These are phyloP conservation scores for Amyloporia xantha DNA, from an alignment of 768 basidiomycete species.

Conservation along the genomic window DNA sequence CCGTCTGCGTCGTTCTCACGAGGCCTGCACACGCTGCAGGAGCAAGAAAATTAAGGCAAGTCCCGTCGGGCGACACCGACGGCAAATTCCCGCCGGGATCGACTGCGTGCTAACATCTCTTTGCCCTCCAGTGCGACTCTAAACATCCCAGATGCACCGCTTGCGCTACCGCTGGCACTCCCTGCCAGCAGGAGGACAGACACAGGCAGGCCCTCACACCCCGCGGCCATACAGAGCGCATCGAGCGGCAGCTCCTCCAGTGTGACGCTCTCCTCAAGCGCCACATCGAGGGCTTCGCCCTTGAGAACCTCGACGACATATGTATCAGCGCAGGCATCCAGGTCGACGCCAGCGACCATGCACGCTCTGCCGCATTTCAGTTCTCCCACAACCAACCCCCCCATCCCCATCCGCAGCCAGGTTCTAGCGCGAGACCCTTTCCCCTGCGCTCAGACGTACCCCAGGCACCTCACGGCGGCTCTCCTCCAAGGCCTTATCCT, in stretches of 20 bases:
- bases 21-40: slow-evolving; percentile 89
- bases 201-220: slow-evolving; percentile 84
- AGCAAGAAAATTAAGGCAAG: slow-evolving; percentile 89
- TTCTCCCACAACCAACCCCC: slow-evolving; percentile 15
- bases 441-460: slow-evolving; percentile 17
- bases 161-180: slow-evolving; percentile 71
- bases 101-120: slow-evolving; percentile 19
- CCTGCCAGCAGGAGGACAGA: slow-evolving; percentile 84
- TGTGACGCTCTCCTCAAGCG: slow-evolving; percentile 76
- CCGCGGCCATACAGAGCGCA: slow-evolving; percentile 73
- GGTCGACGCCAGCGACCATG: slow-evolving; percentile 17
- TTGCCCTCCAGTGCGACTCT: slow-evolving; percentile 67
- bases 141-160: slow-evolving; percentile 85
- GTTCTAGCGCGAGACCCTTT: slow-evolving; percentile 17
- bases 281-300: slow-evolving; percentile 58
- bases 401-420: slow-evolving; percentile 9
- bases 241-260: slow-evolving; percentile 75
- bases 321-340: slow-evolving; percentile 65
- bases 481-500: slow-evolving; percentile 26
- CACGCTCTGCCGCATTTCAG: slow-evolving; percentile 23
- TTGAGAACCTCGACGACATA: slow-evolving; percentile 60
- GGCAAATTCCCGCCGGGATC: slow-evolving; percentile 62
- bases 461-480: slow-evolving; percentile 17
- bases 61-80: slow-evolving; percentile 58
- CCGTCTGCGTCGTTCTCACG: slow-evolving; percentile 80